A percentile compares a stretch with the other conserved stretches of the same genome.
phyloP scores from a whole-genome alignment of 192 early-diverging fungal species.

The Gigaspora rosea region DNA sequence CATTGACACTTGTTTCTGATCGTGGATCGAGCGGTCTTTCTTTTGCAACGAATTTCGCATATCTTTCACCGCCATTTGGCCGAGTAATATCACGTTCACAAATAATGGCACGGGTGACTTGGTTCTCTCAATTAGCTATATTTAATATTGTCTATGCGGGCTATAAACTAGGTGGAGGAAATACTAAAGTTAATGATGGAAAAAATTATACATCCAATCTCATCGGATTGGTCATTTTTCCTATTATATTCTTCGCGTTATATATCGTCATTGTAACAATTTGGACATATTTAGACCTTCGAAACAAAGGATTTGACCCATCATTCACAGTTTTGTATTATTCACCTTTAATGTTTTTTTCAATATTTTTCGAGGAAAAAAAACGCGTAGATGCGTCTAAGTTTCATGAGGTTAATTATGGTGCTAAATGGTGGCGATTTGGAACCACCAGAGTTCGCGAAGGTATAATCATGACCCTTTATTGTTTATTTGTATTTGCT shows the following conservation, averaged over 20 bases:
- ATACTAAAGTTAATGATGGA: too few species aligned
- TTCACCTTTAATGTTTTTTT: conserved; percentile 32
- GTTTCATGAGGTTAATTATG: conserved; percentile 35
- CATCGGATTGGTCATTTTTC: conserved; percentile 24
- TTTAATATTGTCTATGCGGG: conserved; percentile 30
- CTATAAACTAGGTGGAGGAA: conserved; percentile 16
- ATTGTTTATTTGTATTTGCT: conserved; percentile 23
- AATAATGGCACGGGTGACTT: conserved; percentile 26
- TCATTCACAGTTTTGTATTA: conserved; percentile 29
- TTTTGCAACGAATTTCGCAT: conserved; percentile 24
- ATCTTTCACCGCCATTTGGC: conserved; percentile 28
- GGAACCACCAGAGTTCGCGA: conserved; percentile 21
- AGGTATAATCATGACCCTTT: conserved; percentile 20
- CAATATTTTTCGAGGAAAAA: conserved; percentile 32
- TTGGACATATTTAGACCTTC: conserved; percentile 26
- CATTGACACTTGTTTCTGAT: conserved; percentile 26
- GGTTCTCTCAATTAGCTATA: conserved; percentile 18
- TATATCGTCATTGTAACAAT: conserved; percentile 25
- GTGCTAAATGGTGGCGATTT: conserved; percentile 32
- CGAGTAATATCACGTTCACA: conserved; percentile 9
- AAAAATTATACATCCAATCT: neutral
- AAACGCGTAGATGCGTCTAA: conserved; percentile 30
- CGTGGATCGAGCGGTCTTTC: neutral
- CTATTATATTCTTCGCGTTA: conserved; percentile 1
- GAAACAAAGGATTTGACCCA: conserved; percentile 27